Evolutionary conservation across 2,329 filamentous ascomycete genomes (phyloP).

Genomic region (Clarireedia homoeocarpa): DNA sequence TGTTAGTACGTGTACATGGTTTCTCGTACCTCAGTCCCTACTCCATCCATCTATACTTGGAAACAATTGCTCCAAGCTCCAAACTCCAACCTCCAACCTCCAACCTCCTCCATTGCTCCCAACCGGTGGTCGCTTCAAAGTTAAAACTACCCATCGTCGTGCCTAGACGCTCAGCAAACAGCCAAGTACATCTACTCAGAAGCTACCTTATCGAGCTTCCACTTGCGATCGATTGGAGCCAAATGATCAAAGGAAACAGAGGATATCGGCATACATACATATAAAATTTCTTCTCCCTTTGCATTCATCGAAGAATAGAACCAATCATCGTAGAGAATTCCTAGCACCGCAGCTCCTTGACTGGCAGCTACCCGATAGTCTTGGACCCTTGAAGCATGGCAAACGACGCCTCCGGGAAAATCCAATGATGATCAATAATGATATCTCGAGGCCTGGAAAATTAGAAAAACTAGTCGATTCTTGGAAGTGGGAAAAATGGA

Average conservation of each 20-base stretch:
- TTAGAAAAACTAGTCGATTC: not conserved
- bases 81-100: too few relatives aligned
- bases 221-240: not conserved
- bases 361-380: not conserved
- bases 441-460: slow-evolving; percentile 5
- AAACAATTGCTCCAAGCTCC: too few relatives aligned
- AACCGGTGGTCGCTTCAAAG: too few relatives aligned
- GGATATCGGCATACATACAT: not conserved
- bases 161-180: too few relatives aligned
- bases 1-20: too few relatives aligned
- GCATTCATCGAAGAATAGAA: not conserved
- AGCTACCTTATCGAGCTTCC: not conserved
- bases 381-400: slow-evolving; percentile 8
- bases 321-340: not conserved
- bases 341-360: not conserved
- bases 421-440: slow-evolving; percentile 9
- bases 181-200: too few relatives aligned
- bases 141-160: too few relatives aligned
- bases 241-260: not conserved
- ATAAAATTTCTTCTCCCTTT: not conserved
- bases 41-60: too few relatives aligned
- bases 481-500: not conserved
- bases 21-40: too few relatives aligned
- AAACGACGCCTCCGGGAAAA: not conserved
- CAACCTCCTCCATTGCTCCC: too few relatives aligned